Conservation (phyloP, 2,329 filamentous ascomycete species). For the Penicillium sp. region DNA sequence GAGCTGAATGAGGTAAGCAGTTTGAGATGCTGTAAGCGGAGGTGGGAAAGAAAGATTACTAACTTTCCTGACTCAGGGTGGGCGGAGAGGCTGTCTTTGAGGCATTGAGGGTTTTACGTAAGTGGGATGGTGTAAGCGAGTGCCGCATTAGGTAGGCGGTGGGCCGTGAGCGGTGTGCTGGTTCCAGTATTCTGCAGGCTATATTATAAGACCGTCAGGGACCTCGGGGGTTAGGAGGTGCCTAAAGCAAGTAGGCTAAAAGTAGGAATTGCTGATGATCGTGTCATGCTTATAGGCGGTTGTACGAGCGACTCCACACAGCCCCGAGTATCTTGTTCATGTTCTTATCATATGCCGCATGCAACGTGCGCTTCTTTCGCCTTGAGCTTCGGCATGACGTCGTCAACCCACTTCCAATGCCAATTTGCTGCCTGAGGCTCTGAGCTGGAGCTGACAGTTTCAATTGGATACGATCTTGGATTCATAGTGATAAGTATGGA, state of each 20-base stretch:
- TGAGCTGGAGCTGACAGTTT: neutral
- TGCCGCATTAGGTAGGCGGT: neutral
- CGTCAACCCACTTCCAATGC: neutral
- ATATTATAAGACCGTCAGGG: neutral
- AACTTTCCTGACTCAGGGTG: slow-evolving; percentile 18
- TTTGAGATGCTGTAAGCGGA: slow-evolving; percentile 37
- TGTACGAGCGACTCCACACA: too few relatives aligned
- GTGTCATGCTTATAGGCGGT: neutral
- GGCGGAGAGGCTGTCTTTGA: neutral
- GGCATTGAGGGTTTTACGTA: neutral
- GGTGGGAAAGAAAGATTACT: slow-evolving; percentile 18
- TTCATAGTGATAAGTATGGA: neutral
- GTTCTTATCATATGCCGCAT: neutral
- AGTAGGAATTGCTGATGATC: too few relatives aligned
- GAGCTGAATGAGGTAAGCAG: slow-evolving; percentile 25
- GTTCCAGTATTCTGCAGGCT: neutral
- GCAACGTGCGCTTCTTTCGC: neutral
- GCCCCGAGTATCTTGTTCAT: too few relatives aligned
- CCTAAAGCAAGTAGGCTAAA: neutral
- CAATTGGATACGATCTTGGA: neutral
- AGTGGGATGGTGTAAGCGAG: slow-evolving; percentile 4
- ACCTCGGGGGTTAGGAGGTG: neutral
- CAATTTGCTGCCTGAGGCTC: neutral
- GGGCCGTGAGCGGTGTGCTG: neutral
- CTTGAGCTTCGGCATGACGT: neutral